Conservation (phyloP, 2,329 filamentous ascomycete genomes). For the Claviceps maximensis region DNA sequence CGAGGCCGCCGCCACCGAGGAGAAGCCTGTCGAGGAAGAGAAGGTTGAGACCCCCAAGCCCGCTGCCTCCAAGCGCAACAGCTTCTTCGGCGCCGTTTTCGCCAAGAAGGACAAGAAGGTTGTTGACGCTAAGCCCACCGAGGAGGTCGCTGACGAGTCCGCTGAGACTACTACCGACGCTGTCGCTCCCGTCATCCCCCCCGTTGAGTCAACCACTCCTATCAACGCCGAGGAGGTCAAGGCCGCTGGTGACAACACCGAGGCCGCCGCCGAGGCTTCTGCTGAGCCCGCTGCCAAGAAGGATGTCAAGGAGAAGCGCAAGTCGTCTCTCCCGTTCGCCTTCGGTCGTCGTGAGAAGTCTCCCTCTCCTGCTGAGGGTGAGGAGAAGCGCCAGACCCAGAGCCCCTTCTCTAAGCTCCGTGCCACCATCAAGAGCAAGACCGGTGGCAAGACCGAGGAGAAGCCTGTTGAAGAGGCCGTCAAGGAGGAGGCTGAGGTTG, state of each 20-base stretch:
- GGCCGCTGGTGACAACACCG: slow-evolving; percentile 34
- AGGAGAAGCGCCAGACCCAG: slow-evolving; percentile 13
- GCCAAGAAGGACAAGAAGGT: slow-evolving; percentile 49
- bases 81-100: slow-evolving; percentile 39
- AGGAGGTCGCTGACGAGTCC: slow-evolving; percentile 26
- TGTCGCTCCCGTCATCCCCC: slow-evolving; percentile 44
- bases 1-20: slow-evolving; percentile 15
- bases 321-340: slow-evolving; percentile 63
- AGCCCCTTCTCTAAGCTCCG: slow-evolving; percentile 48
- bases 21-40: slow-evolving; percentile 23
- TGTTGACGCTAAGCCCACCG: slow-evolving; percentile 32
- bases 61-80: slow-evolving; percentile 39
- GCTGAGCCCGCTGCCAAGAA: slow-evolving; percentile 44
- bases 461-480: slow-evolving; percentile 23
- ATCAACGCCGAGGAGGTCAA: slow-evolving; percentile 44
- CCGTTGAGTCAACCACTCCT: slow-evolving; percentile 43
- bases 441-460: slow-evolving; percentile 29
- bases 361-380: slow-evolving; percentile 45
- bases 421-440: slow-evolving; percentile 40
- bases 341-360: slow-evolving; percentile 65
- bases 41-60: slow-evolving; percentile 32
- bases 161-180: slow-evolving; percentile 32
- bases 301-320: slow-evolving; percentile 68
- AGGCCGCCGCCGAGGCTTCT: slow-evolving; percentile 35
- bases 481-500: slow-evolving; percentile 19